Percentiles rank a stretch among this genome's conserved stretches.
Conservation (phyloP, 2,329 filamentous ascomycete species). For the Taxawa tesnikishii region DNA sequence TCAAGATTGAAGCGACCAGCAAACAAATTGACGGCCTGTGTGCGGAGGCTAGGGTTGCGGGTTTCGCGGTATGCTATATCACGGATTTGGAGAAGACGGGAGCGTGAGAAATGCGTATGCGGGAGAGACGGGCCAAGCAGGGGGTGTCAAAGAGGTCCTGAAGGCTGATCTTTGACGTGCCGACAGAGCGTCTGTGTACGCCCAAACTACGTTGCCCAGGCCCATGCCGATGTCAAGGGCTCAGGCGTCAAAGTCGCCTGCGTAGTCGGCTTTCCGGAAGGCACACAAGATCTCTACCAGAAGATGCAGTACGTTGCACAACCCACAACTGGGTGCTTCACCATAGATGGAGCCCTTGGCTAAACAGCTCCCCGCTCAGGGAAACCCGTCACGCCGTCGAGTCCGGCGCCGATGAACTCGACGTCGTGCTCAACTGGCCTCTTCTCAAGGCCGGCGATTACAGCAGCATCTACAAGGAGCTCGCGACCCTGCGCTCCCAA, state of each 20-base stretch:
- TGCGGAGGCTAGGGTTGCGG: conserved; percentile 36
- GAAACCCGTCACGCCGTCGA: conserved; percentile 38
- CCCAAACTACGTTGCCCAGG: conserved; percentile 37
- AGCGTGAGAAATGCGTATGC: too few relatives aligned
- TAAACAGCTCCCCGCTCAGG: conserved; percentile 5
- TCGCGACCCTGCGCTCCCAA: conserved; percentile 38
- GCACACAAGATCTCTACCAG: conserved; percentile 37
- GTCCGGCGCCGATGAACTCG: conserved; percentile 42
- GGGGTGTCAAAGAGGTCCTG: not conserved
- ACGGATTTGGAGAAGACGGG: too few relatives aligned
- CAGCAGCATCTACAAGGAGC: conserved; percentile 38
- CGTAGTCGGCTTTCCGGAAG: conserved; percentile 49
- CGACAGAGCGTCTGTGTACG: conserved; percentile 44
- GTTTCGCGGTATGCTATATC: conserved; percentile 30
- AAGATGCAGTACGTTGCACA: conserved; percentile 30
- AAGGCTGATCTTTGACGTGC: not conserved
- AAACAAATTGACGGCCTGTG: conserved; percentile 42
- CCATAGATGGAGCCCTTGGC: not conserved
- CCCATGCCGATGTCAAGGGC: conserved; percentile 35
- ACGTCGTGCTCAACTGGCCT: conserved; percentile 46
- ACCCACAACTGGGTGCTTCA: not conserved
- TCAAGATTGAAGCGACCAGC: conserved; percentile 35
- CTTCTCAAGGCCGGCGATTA: conserved; percentile 30
- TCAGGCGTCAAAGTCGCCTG: conserved; percentile 40
- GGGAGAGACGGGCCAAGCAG: conserved; percentile 1